Evolutionary conservation across 1,139 yeast genomes (phyloP).

Genomic region (Taphrina betulina): DNA sequence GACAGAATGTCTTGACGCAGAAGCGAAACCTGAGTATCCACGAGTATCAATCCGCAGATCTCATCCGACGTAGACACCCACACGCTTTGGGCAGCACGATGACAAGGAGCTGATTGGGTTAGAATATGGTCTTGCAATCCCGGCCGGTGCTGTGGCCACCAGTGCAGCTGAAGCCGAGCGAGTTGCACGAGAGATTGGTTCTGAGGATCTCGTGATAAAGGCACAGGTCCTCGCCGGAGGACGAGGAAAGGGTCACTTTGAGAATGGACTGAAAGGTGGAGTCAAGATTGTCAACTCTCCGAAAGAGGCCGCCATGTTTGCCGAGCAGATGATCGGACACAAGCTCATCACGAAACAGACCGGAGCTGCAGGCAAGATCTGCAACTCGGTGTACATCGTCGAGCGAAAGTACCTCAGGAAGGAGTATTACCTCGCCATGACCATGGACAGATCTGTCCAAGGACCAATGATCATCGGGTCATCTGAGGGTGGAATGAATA

Average conservation of each 20-base stretch:
- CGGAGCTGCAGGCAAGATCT: constrained; percentile 95
- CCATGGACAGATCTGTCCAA: constrained; percentile 90
- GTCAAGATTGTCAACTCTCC: constrained; percentile 85
- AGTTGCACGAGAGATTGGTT: constrained; percentile 60
- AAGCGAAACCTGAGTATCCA: constrained; percentile 78
- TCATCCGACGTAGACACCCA: constrained; percentile 53
- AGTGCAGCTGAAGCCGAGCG: constrained; percentile 85
- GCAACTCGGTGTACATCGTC: constrained; percentile 92
- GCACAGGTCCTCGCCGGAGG: constrained; percentile 99
- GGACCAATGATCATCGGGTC: constrained; percentile 93
- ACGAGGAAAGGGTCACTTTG: constrained; percentile 98
- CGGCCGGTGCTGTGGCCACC: constrained; percentile 86
- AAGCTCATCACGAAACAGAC: constrained; percentile 97
- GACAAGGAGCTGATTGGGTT: not conserved
- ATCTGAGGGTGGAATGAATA: constrained; percentile 99
- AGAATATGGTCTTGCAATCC: constrained; percentile 81
- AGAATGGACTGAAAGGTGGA: constrained; percentile 94
- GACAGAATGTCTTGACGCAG: constrained; percentile 35
- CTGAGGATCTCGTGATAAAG: constrained; percentile 82
- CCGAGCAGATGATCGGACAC: constrained; percentile 86
- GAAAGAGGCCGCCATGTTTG: constrained; percentile 81
- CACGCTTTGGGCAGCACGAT: not conserved
- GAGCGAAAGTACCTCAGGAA: constrained; percentile 91
- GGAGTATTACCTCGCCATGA: constrained; percentile 92
- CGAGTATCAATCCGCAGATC: constrained; percentile 92